phyloP scores from a whole-genome alignment of 768 basidiomycete species.

The Phanerochaete sordida region DNA sequence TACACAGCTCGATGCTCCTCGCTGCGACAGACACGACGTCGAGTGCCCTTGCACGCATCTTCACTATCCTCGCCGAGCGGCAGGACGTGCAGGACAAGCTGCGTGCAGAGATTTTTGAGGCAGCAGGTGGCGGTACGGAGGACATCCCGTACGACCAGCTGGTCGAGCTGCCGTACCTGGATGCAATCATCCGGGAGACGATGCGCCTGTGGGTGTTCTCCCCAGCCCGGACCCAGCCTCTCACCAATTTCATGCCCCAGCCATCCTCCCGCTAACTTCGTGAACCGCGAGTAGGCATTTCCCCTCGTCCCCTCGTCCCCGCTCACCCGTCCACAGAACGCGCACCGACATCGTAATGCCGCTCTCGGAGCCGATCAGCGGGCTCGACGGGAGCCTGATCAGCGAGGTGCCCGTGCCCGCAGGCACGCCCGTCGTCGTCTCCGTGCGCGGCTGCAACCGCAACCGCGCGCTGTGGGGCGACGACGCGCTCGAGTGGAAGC shows the following conservation, averaged over 20 bases:
- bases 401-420: conserved; percentile 42
- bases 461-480: conserved; percentile 57
- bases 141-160: conserved; percentile 12
- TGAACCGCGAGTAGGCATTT: conserved; percentile 18
- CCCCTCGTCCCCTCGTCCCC: no score
- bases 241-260: conserved; percentile 2
- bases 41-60: conserved; percentile 7
- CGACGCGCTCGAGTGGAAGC: conserved; percentile 56
- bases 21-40: conserved; percentile 15
- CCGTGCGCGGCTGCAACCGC: conserved; percentile 45
- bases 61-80: conserved; percentile 5
- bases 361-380: conserved; percentile 43
- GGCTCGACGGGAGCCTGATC: conserved; percentile 36
- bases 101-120: conserved; percentile 6
- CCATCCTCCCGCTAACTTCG: conserved; percentile 44
- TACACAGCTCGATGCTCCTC: conserved; percentile 1
- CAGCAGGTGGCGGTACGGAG: background rate
- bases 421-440: conserved; percentile 41
- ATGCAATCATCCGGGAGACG: conserved; percentile 11
- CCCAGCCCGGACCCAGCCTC: no score
- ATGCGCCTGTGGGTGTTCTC: conserved; percentile 6
- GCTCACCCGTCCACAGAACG: no score
- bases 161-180: conserved; percentile 7
- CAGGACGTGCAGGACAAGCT: conserved; percentile 10
- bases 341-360: conserved; percentile 56